Base-by-base conservation (phyloP, 2,329 filamentous ascomycete species). In the Fonsecaea multimorphosa region DNA sequence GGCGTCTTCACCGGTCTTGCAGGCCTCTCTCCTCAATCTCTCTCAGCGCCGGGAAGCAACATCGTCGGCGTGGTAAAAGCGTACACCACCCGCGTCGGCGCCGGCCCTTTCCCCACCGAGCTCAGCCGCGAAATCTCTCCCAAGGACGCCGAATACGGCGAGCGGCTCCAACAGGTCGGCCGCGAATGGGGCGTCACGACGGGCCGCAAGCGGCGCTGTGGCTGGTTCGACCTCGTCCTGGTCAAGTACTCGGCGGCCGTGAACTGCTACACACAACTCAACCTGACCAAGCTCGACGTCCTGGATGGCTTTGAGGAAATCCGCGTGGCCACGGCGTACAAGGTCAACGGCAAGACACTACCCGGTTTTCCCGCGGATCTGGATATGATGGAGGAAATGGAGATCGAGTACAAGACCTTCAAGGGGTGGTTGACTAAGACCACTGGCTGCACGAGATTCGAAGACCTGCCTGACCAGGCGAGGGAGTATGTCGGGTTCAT, bases 161-260 rank as follows among this genome's bases (percentile, higher is more conserved):
- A 84, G 46, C 81, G 78, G 66, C 76, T 85, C 7, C 83, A 86
- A 67, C 71, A 74, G 44, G 73, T 84, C 38, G 84, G 84, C 57
- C 78, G 79, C 65, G 84, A 86, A 72, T 82, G 83, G 63, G 84
- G 87, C 66, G 84, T 86, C 51, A 86, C 84, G 1, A 89, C 87
- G 5, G 87, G 87, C 59, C 84, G 87, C 56, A 84, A 82, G 72
- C 83, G 87, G 40, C 84, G 87, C 67, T 89, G 87, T 71, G 87
- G 87, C 58, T 89, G 86, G 86, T 82, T 89, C 70, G 87, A 89
- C 74, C 80, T 89, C 46, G 86, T 89, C n/a, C 80, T 89, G 16
- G 80, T 86, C 71, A 85, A 86, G 73, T 87, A 87, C 80, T 87
- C 84, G 74, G 84, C 85, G 32, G 78, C 84, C 12, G 77, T 83